Evolutionary conservation across 768 basidiomycete genomes (phyloP).

Genomic region (Tulasnella sp.): DNA sequence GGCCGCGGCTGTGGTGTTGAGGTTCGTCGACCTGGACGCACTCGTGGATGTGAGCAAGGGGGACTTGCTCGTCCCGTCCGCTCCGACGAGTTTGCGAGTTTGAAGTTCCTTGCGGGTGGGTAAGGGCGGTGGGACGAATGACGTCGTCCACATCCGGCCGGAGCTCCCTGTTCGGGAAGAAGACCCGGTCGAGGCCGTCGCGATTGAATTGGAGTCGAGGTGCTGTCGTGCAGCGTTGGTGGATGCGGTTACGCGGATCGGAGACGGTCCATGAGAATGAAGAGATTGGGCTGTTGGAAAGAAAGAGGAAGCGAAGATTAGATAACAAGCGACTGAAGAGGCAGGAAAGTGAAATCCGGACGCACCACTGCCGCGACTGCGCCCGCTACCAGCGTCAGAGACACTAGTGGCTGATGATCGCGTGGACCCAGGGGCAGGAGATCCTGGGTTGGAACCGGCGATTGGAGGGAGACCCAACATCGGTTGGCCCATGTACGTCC

Average conservation of each 20-base stretch:
- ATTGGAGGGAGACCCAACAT: background rate
- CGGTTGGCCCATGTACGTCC: background rate
- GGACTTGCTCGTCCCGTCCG: conserved; percentile 2
- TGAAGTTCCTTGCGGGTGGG: background rate
- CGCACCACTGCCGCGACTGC: background rate
- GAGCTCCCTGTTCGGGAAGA: background rate
- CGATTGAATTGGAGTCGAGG: background rate
- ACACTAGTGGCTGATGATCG: background rate
- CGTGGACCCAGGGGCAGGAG: background rate
- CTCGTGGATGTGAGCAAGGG: background rate
- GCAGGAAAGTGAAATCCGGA: background rate
- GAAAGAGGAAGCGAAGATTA: background rate
- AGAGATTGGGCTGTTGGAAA: background rate
- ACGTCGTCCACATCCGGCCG: conserved; percentile 4
- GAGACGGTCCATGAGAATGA: background rate
- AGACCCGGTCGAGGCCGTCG: background rate
- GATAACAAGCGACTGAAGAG: background rate
- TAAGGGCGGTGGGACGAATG: background rate
- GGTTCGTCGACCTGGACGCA: background rate
- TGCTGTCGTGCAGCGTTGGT: background rate
- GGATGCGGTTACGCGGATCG: background rate
- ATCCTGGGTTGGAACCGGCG: background rate
- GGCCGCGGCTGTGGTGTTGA: background rate
- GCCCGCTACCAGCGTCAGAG: background rate
- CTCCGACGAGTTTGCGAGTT: background rate